Conservation (phyloP, 2,329 filamentous ascomycete genomes). For the Paramyrothecium roridum region DNA sequence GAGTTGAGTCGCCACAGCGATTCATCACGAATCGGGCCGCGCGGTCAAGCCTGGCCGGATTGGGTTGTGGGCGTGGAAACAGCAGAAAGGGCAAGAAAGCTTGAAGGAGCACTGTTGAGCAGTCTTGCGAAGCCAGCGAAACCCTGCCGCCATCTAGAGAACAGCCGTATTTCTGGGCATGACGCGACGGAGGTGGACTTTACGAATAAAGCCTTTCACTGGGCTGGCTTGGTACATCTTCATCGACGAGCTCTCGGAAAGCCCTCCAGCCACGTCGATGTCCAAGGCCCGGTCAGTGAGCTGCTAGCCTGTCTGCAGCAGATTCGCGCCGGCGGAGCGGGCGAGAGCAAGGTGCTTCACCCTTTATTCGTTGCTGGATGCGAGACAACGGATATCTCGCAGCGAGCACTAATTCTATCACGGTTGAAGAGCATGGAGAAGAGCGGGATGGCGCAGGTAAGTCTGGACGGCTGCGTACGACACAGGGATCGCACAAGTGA, state of each 20-base stretch:
- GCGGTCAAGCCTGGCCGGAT: slow-evolving; percentile 30
- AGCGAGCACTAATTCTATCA: slow-evolving; percentile 60
- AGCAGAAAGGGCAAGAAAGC: slow-evolving; percentile 48
- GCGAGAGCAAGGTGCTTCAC: slow-evolving; percentile 73
- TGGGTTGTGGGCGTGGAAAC: slow-evolving; percentile 54
- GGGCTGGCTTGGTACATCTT: slow-evolving; percentile 73
- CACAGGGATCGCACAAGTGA: neutral
- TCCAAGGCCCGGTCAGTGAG: slow-evolving; percentile 60
- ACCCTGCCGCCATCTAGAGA: slow-evolving; percentile 44
- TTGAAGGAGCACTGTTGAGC: slow-evolving; percentile 60
- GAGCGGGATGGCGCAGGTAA: slow-evolving; percentile 73
- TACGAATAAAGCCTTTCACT: slow-evolving; percentile 77
- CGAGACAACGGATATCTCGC: slow-evolving; percentile 56
- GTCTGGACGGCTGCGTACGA: slow-evolving; percentile 11
- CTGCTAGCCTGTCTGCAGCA: slow-evolving; percentile 61
- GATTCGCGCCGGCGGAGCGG: slow-evolving; percentile 63
- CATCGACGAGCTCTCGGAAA: slow-evolving; percentile 69
- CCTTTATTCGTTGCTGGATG: slow-evolving; percentile 83
- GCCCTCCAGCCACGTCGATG: slow-evolving; percentile 51
- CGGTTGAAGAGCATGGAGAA: slow-evolving; percentile 66
- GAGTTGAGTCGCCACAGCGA: slow-evolving; percentile 69
- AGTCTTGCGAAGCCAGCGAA: slow-evolving; percentile 43
- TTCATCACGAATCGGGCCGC: slow-evolving; percentile 55
- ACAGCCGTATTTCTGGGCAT: slow-evolving; percentile 45
- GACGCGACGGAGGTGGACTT: slow-evolving; percentile 64